phyloP scores from a whole-genome alignment of 2,329 filamentous ascomycete species.

The Orbilia quercus region DNA sequence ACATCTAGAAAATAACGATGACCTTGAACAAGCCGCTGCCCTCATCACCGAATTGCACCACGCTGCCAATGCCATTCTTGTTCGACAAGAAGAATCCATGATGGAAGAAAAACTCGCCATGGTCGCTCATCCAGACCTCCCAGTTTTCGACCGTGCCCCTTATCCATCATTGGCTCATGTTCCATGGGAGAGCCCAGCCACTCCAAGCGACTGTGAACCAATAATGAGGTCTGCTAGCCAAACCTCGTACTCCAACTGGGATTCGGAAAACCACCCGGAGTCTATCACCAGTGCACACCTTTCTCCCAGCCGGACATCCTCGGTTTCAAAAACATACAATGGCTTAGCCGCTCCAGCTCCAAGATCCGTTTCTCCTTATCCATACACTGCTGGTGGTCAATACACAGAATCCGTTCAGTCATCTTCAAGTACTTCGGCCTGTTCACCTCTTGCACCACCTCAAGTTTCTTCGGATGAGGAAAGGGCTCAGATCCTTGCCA shows the following conservation, averaged over 20 bases:
- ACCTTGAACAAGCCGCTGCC: conserved; percentile 97
- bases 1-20: conserved; percentile 92
- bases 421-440: conserved; percentile 62
- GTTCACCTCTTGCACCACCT: conserved; percentile 76
- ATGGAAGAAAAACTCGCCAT: conserved; percentile 62
- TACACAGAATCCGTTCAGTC: conserved; percentile 55
- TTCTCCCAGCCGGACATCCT: conserved; percentile 43
- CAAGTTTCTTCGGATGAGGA: conserved; percentile 87
- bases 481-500: conserved; percentile 83
- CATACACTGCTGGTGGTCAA: conserved; percentile 46
- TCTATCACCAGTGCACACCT: conserved; percentile 47
- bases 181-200: conserved; percentile 53
- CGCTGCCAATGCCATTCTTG: conserved; percentile 84
- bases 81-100: conserved; percentile 67
- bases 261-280: conserved; percentile 53
- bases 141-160: conserved; percentile 64
- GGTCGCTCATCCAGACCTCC: conserved; percentile 59
- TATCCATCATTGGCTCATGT: conserved; percentile 67
- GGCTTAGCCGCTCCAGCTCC: conserved; percentile 27
- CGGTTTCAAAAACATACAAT: conserved; percentile 43
- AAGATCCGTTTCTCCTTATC: conserved; percentile 55
- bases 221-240: conserved; percentile 56
- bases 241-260: conserved; percentile 55
- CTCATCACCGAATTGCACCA: conserved; percentile 98
- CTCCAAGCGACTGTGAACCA: conserved; percentile 55